Base-by-base conservation (phyloP, 2,329 filamentous ascomycete genomes). In the Fragosphaeria purpurea region DNA sequence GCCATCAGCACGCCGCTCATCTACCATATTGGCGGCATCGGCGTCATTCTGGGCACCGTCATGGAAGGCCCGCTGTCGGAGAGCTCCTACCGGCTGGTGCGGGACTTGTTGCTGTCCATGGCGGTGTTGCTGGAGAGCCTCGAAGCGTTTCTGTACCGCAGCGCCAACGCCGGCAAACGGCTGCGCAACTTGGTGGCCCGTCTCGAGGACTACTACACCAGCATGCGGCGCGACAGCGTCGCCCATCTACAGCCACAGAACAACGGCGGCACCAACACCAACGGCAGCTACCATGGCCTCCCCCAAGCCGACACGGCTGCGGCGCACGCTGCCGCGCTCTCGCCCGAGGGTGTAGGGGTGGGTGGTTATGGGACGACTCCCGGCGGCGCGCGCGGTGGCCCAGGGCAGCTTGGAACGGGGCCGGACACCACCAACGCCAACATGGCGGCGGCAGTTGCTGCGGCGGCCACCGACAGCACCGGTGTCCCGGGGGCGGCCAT, bases 1-100 rank as follows among this genome's bases (percentile, higher is more conserved):
- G 59, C 62, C 32, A 63, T 66, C 41, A 64, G 61, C 54, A 58
- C 61, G n/a, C 63, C 63, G 6, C 55, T 66, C 22, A 57, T 66
- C 38, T 58, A 65, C 45, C 64, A 66, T 45, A 55, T 66, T 13
- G 63, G 59, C 40, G 60, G 63, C 38, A 66, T 66, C 13, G 64
- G 63, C 44, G 58, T 56, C 30, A 64, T 66, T n/a, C 56, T 66
- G 6, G 62, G 64, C 30, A 63, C 63, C 10, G 62, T 65, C 38
- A 61, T 66, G 54, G 63, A 64, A 44, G 59, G 59, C 10, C 59
- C 57, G 3, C 55, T 66, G 32, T 61, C 58, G 8, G 62, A 65
- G 50, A 50, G 49, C 7, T 57, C 61, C 11, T 65, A 60, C 47
- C 57, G 50, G 40, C 56, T 55, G 4, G 60, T 65, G 10, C 57